Base-by-base conservation (phyloP, 345 rosid genomes). In the Hypericum androsaemum region DNA sequence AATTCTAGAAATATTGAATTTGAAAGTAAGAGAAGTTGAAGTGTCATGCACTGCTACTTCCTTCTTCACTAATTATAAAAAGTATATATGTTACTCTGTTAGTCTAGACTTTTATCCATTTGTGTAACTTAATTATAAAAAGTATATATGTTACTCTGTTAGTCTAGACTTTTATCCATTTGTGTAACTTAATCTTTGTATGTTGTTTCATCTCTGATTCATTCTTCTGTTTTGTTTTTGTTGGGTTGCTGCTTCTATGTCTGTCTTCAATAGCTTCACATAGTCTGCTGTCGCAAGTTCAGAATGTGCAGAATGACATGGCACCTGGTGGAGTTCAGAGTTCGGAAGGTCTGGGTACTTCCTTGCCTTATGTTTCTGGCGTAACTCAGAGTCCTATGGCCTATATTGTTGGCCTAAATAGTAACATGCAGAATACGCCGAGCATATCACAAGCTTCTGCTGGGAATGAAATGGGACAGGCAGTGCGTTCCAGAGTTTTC, bases 371-470 rank as follows among this genome's bases (percentile, higher is more conserved):
- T 7, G 85, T 72, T 63, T 73, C 92, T 52, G 66, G 82, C 65
- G 58, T 76, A 52, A 56, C 73, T 54, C 81, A 86, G 76, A 60
- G 79, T 51, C 51, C 87, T 16, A 54, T 69, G 15, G 38, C 95
- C 12, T 63, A 16, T 55, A 64, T 43, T 41, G 64, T 64, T 47
- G 79, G 80, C 61, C 97, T 81, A 74, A 84, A 77, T 63, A 56
- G 84, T 58, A 80, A 48, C 74, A 70, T 86, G 80, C 90, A 79
- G 71, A 82, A 69, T 58, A 64, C 84, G 15, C 58, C 89, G 38
- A 70, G 84, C 45, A 73, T 87, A 73, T 46, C 85, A 43, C 96
- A 81, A 67, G 83, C 73, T 69, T 62, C 80, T 37, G 66, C 74
- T 16, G 88, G 77, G 15, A 65, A 64, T 67, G 58, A 78, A 36